Percentiles rank a stretch among this genome's conserved stretches.
Evolutionary conservation across 2,329 filamentous ascomycete species (phyloP).

Genomic region (Teratosphaeria pseudoeucalypti): DNA sequence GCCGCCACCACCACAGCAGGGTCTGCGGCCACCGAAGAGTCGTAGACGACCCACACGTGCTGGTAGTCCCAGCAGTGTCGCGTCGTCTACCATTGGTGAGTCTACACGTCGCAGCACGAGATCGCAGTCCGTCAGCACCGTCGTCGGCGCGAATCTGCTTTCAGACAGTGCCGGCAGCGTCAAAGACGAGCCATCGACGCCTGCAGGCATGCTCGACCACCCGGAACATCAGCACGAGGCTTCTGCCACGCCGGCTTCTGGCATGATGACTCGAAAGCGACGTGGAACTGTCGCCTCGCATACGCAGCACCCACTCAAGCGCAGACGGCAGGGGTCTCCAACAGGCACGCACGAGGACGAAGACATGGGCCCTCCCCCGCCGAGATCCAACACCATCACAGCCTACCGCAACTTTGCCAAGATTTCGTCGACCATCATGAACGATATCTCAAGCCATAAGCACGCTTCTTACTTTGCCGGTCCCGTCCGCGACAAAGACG

Average conservation of each 20-base stretch:
- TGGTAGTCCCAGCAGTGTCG: conserved; percentile 28
- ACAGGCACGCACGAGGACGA: conserved; percentile 5
- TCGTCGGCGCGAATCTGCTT: conserved; percentile 32
- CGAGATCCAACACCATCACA: conserved; percentile 27
- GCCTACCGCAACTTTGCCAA: conserved; percentile 40
- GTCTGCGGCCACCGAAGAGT: conserved; percentile 1
- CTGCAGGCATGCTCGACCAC: conserved; percentile 32
- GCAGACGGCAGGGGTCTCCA: conserved; percentile 29
- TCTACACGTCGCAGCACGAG: conserved; percentile 35
- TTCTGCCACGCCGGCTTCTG: conserved; percentile 14
- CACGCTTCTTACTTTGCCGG: conserved; percentile 41
- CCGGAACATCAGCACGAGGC: conserved; percentile 19
- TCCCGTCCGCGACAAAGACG: conserved; percentile 40
- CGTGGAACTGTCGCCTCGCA: conserved; percentile 25
- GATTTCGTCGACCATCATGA: conserved; percentile 39
- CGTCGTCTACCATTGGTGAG: conserved; percentile 37
- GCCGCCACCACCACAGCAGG: conserved; percentile 6
- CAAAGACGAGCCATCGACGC: conserved; percentile 39
- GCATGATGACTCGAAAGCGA: conserved; percentile 21
- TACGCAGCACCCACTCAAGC: conserved; percentile 25
- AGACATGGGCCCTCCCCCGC: conserved; percentile 11
- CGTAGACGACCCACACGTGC: conserved; percentile 7
- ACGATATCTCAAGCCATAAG: conserved; percentile 42
- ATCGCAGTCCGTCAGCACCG: conserved; percentile 39
- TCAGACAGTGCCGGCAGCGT: conserved; percentile 29